phyloP scores from a whole-genome alignment of 257 asterid genomes.

The Solanum corneliomulleri region DNA sequence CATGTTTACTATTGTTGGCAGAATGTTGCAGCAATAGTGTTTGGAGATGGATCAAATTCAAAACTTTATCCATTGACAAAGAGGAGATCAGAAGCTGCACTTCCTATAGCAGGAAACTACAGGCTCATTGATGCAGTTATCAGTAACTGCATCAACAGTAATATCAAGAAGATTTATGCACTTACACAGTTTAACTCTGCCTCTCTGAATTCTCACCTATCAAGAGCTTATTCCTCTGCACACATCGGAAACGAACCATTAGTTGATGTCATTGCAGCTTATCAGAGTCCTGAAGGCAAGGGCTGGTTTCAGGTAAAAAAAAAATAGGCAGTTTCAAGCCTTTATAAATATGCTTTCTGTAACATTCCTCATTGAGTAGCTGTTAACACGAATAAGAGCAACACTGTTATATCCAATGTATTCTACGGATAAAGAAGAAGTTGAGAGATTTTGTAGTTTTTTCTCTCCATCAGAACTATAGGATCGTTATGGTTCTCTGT shows the following conservation, averaged over 20 bases:
- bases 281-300: slow-evolving; percentile 64
- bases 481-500: neutral
- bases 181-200: slow-evolving; percentile 85
- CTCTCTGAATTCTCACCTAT: slow-evolving; percentile 79
- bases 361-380: neutral
- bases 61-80: slow-evolving; percentile 71
- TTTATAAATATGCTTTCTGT: neutral
- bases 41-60: slow-evolving; percentile 68
- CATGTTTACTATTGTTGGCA: slow-evolving; percentile 20
- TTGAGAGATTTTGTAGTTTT: neutral
- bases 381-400: neutral
- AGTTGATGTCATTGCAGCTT: slow-evolving; percentile 79
- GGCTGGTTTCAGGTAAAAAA: slow-evolving; percentile 68
- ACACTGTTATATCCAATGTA: neutral
- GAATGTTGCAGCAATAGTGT: slow-evolving; percentile 92
- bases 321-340: neutral
- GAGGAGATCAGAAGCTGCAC: slow-evolving; percentile 69
- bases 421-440: neutral
- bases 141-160: slow-evolving; percentile 91
- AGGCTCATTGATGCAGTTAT: slow-evolving; percentile 70
- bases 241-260: slow-evolving; percentile 47
- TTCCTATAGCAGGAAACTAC: slow-evolving; percentile 84
- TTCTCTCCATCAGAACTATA: neutral
- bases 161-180: slow-evolving; percentile 66
- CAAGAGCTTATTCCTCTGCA: slow-evolving; percentile 62